These are phyloP conservation scores for Cutaneotrichosporon sp. DNA, from an alignment of 1,284 basidiomycete species.

Conservation along the genomic window DNA sequence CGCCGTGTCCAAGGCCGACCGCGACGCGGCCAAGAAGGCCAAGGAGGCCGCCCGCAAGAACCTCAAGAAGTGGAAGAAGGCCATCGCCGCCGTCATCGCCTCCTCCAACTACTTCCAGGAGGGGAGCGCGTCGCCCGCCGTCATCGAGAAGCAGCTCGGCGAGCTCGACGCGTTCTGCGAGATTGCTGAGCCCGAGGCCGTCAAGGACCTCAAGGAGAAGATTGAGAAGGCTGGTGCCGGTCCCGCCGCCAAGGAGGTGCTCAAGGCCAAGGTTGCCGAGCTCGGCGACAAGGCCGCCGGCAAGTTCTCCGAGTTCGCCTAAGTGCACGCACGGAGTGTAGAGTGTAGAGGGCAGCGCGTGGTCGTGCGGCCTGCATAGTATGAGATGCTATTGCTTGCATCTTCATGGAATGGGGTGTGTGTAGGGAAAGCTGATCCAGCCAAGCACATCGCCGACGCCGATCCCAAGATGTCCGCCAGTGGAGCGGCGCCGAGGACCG, in stretches of 20 bases:
- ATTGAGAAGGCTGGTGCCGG: slow-evolving; percentile 57
- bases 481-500: no score
- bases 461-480: no score
- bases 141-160: slow-evolving; percentile 60
- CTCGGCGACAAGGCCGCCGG: slow-evolving; percentile 50
- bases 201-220: slow-evolving; percentile 58
- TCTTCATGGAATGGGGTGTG: not conserved
- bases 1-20: slow-evolving; percentile 61
- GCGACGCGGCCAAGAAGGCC: slow-evolving; percentile 91
- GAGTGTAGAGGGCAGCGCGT: not conserved
- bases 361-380: not conserved
- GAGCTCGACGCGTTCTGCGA: slow-evolving; percentile 59
- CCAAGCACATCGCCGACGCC: no score
- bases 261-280: slow-evolving; percentile 42
- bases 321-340: slow-evolving; percentile 16
- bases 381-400: not conserved
- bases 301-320: slow-evolving; percentile 58
- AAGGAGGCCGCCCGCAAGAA: slow-evolving; percentile 63
- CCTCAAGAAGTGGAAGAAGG: slow-evolving; percentile 60
- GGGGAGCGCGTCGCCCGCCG: slow-evolving; percentile 53
- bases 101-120: slow-evolving; percentile 61
- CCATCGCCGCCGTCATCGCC: slow-evolving; percentile 57
- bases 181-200: slow-evolving; percentile 58
- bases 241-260: slow-evolving; percentile 50
- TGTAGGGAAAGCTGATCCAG: no score